Percentiles rank a stretch among this genome's conserved stretches.
Evolutionary conservation across 2,329 filamentous ascomycete genomes (phyloP).

Genomic region (Diaporthe sp.): DNA sequence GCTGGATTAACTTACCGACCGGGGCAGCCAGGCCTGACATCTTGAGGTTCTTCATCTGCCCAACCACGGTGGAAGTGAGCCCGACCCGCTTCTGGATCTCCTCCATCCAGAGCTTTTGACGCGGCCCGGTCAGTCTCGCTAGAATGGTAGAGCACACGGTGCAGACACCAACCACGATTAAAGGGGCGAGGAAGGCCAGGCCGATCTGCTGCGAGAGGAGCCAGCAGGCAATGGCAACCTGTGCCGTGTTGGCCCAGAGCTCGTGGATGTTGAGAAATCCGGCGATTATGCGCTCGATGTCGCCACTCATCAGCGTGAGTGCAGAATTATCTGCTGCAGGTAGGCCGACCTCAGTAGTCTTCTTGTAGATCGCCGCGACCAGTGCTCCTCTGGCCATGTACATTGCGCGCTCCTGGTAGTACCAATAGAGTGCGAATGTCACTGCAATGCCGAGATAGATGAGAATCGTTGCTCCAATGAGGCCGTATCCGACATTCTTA

Average conservation of each 20-base stretch:
- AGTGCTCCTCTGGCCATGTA: slow-evolving; percentile 48
- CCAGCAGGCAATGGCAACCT: slow-evolving; percentile 52
- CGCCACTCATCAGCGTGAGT: slow-evolving; percentile 56
- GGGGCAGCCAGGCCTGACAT: slow-evolving; percentile 51
- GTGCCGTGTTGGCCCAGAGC: slow-evolving; percentile 52
- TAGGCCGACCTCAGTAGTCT: slow-evolving; percentile 48
- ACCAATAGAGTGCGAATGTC: slow-evolving; percentile 51
- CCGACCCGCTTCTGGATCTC: slow-evolving; percentile 49
- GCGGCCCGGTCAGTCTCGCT: slow-evolving; percentile 43
- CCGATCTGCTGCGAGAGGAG: slow-evolving; percentile 51
- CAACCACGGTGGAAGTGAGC: slow-evolving; percentile 46
- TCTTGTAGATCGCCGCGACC: slow-evolving; percentile 51
- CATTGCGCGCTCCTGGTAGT: slow-evolving; percentile 46
- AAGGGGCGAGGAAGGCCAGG: slow-evolving; percentile 49
- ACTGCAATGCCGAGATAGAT: slow-evolving; percentile 53
- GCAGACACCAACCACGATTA: slow-evolving; percentile 49
- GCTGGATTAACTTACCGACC: slow-evolving; percentile 46
- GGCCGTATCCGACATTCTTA: slow-evolving; percentile 50
- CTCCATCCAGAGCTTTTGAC: slow-evolving; percentile 50
- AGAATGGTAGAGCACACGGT: slow-evolving; percentile 40
- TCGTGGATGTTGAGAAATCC: slow-evolving; percentile 52
- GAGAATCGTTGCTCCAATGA: slow-evolving; percentile 51
- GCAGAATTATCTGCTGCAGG: slow-evolving; percentile 47
- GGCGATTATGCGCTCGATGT: slow-evolving; percentile 52
- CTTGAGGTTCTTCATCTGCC: slow-evolving; percentile 48